Evolutionary conservation across 257 asterid genomes (phyloP).

Genomic region (Lithospermum erythrorhizon): DNA sequence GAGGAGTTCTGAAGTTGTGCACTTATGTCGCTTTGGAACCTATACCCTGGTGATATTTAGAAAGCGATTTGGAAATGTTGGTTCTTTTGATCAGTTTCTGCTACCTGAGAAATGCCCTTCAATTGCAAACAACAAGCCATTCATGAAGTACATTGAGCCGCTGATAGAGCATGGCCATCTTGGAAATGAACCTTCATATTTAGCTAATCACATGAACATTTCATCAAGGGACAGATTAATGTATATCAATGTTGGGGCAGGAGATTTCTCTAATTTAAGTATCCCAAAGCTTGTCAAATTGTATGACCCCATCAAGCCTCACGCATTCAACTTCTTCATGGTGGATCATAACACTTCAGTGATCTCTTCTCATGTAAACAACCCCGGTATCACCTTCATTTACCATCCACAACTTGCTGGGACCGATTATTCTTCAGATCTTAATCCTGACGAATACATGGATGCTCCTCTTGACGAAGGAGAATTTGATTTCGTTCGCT

Average conservation of each 20-base stretch:
- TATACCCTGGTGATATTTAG: slow-evolving; percentile 44
- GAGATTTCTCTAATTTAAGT: slow-evolving; percentile 42
- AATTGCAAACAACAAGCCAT: slow-evolving; percentile 36
- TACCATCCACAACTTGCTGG: slow-evolving; percentile 62
- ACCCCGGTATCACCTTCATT: slow-evolving; percentile 59
- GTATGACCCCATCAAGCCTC: slow-evolving; percentile 33
- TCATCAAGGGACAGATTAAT: slow-evolving; percentile 63
- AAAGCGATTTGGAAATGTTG: slow-evolving; percentile 36
- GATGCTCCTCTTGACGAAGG: slow-evolving; percentile 55
- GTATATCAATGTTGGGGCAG: slow-evolving; percentile 64
- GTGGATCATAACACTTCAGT: slow-evolving; percentile 64
- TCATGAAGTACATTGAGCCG: slow-evolving; percentile 59
- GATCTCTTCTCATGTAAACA: slow-evolving; percentile 49
- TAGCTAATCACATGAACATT: slow-evolving; percentile 53
- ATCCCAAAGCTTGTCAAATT: slow-evolving; percentile 30
- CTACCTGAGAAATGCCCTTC: slow-evolving; percentile 70
- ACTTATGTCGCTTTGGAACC: slow-evolving; percentile 42
- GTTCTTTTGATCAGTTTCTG: slow-evolving; percentile 31
- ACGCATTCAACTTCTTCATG: slow-evolving; percentile 41
- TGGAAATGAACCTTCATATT: slow-evolving; percentile 28
- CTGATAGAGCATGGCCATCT: slow-evolving; percentile 10
- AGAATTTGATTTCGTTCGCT: slow-evolving; percentile 50
- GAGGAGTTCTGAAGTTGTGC: slow-evolving; percentile 51
- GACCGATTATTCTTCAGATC: slow-evolving; percentile 15
- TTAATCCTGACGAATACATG: slow-evolving; percentile 41